Conservation (phyloP, 768 basidiomycete species). For the Collybia sordida region DNA sequence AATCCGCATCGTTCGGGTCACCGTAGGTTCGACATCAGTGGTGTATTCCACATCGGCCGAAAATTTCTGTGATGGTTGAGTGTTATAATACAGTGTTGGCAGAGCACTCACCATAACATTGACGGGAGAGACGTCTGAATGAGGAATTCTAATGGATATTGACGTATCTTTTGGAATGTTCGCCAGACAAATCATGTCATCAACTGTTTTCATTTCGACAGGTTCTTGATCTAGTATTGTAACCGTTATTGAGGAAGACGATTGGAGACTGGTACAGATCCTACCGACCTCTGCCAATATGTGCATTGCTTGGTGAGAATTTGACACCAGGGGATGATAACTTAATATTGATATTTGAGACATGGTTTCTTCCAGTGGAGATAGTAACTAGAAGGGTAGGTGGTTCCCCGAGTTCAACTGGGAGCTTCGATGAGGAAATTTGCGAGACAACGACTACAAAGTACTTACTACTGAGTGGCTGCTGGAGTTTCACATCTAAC, state of each 20-base stretch:
- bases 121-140: constrained; percentile 63
- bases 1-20: constrained; percentile 53
- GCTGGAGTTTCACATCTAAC: constrained; percentile 61
- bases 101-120: constrained; percentile 53
- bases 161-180: constrained; percentile 47
- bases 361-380: constrained; percentile 67
- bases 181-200: constrained; percentile 43
- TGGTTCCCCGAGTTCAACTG: constrained; percentile 67
- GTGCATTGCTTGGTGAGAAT: constrained; percentile 45
- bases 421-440: neutral
- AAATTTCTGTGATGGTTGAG: constrained; percentile 54
- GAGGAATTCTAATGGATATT: constrained; percentile 57
- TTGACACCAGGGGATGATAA: constrained; percentile 56
- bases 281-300: constrained; percentile 33
- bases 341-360: constrained; percentile 52
- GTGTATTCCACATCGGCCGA: constrained; percentile 66
- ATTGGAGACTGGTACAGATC: neutral
- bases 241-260: constrained; percentile 2
- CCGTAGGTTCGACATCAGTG: constrained; percentile 50
- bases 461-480: constrained; percentile 48
- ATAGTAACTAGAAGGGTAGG: constrained; percentile 55
- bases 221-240: constrained; percentile 15
- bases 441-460: neutral
- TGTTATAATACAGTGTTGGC: neutral
- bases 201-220: constrained; percentile 33